Evolutionary conservation across 2,329 filamentous ascomycete genomes (phyloP), one percentile per base, ranked within the genome.

Genomic region (Nectriaceae sp.): DNA sequence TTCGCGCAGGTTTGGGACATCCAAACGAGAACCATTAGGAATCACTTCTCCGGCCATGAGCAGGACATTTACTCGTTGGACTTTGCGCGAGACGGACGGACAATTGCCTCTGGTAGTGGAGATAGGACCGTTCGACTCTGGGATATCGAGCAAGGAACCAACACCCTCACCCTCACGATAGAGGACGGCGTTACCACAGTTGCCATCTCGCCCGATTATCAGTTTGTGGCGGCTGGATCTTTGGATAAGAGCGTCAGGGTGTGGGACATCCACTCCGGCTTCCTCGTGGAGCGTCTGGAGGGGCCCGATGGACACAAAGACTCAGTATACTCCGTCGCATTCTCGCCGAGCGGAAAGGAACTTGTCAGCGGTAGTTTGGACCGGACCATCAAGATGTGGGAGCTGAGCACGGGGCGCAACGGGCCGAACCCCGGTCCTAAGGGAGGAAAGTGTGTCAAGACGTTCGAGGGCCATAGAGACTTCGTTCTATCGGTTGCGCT

Each of bases 321-420:
- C 55, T 95, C 89, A 61, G 94, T 97, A 19, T 97, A 97, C 70
- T 93, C 88, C 11, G 94, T 99, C 19, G 93, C 94, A 0, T 99
- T 99, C 71, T 92, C 92, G 13, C 94, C 94, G 21, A 93, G 89
- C 61, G 93, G 93, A 53, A 89, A 91, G 62, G 90, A 96, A 59
- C 85, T 99, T 35, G 93, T 97, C 65, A 95, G 89, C 63, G 94
- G 94, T 55, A 95, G 89, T 79, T 76, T 97, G 60, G 94, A 99
- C 70, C 96, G 96, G 79, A 97, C 93, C 0, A 97, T 97, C 78
- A 96, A 97, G 78, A 96, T 97, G 88, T 99, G 94, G 92, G 92
- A 97, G 75, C 80, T 99, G 42, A 86, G 82, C 46, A 82, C 88
- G 19, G 83, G 87, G 38, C 82, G 88, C 59, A 82, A 85, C 62